Percentiles rank a stretch among this genome's conserved stretches.
phyloP scores from a whole-genome alignment of 306 rosid species.

The Begonia peltatifolia region DNA sequence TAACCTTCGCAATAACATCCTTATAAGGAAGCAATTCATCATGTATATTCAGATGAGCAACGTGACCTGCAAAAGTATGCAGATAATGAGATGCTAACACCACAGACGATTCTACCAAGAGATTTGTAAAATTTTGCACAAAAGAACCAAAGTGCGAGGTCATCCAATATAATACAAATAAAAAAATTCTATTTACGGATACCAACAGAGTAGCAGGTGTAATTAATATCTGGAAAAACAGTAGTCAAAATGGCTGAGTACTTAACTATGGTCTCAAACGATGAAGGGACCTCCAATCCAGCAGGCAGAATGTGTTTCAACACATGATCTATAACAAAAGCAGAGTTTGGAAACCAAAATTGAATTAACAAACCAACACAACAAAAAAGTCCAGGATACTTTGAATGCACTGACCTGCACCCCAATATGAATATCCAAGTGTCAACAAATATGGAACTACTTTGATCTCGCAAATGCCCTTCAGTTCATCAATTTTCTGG shows the following conservation, averaged over 20 bases:
- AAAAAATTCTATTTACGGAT: too few species aligned
- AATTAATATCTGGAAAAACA: background rate
- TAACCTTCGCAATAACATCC: conserved; percentile 84
- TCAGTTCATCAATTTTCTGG: conserved; percentile 44
- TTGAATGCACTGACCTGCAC: conserved; percentile 48
- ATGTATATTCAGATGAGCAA: conserved; percentile 88
- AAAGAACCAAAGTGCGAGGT: too few species aligned
- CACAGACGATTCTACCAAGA: too few species aligned
- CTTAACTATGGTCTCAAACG: conserved; percentile 94
- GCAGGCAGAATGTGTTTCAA: conserved; percentile 79
- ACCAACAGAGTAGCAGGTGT: too few species aligned
- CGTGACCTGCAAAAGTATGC: conserved; percentile 49
- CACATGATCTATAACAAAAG: conserved; percentile 45
- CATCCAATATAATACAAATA: too few species aligned
- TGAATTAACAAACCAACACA: background rate
- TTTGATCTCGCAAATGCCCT: conserved; percentile 53
- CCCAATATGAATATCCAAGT: conserved; percentile 86
- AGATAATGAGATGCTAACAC: too few species aligned
- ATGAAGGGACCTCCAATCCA: conserved; percentile 81
- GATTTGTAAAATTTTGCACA: too few species aligned
- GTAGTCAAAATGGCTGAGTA: conserved; percentile 22
- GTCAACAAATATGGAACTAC: conserved; percentile 67
- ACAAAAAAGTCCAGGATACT: conserved; percentile 1
- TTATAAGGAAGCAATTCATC: conserved; percentile 75
- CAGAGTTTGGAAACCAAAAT: background rate